Percentiles rank a stretch among this genome's conserved stretches.
phyloP scores from a whole-genome alignment of 306 rosid genomes.

The Prosopis cineraria region DNA sequence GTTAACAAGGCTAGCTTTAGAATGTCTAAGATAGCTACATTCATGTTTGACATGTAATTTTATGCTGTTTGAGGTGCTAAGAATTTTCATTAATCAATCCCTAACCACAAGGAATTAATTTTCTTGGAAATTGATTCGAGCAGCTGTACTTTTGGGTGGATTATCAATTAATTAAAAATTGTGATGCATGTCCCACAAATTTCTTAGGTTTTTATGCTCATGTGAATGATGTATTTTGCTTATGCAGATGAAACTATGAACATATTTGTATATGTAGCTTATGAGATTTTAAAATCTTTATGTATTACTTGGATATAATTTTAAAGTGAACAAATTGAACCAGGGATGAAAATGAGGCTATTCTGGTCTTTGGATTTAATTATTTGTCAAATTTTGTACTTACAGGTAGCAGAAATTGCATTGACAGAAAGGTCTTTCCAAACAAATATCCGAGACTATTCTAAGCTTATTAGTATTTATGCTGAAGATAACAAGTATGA shows the following conservation, averaged over 20 bases:
- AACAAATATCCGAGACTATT: slow-evolving; percentile 68
- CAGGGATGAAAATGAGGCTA: neutral
- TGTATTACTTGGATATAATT: slow-evolving; percentile 5
- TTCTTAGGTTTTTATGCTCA: slow-evolving; percentile 9
- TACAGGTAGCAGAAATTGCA: slow-evolving; percentile 76
- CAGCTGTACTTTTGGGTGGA: neutral
- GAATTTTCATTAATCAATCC: neutral
- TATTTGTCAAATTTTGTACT: slow-evolving; percentile 39
- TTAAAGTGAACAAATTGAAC: neutral
- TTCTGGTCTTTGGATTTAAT: slow-evolving; percentile 24
- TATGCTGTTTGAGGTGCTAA: slow-evolving; percentile 1
- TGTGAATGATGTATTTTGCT: slow-evolving; percentile 14
- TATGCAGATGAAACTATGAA: slow-evolving; percentile 12
- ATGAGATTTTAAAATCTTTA: slow-evolving; percentile 23
- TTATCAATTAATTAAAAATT: slow-evolving; percentile 4
- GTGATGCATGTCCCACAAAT: neutral
- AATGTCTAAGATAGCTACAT: neutral
- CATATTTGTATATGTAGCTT: neutral
- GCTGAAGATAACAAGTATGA: slow-evolving; percentile 60
- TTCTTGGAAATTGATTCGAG: neutral
- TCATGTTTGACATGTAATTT: neutral
- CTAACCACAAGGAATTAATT: neutral
- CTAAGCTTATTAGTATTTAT: slow-evolving; percentile 66
- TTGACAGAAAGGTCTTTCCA: slow-evolving; percentile 76
- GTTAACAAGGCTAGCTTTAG: neutral